These are phyloP conservation scores for Flaveria linearis DNA, from an alignment of 129 eudicot genomes.

Conservation along the genomic window DNA sequence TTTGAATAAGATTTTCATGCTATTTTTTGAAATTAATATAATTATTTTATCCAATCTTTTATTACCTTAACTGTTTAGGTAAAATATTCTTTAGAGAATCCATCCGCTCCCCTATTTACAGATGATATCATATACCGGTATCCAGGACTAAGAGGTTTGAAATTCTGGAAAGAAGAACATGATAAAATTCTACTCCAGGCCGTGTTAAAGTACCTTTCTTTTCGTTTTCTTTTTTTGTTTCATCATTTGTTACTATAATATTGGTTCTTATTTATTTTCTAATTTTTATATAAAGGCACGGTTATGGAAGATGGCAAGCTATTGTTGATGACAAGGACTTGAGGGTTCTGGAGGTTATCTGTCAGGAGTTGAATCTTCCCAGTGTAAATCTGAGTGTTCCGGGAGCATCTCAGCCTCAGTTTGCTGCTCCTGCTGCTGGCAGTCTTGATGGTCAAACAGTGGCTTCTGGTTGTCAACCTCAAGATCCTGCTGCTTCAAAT, in stretches of 20 bases:
- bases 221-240: background rate
- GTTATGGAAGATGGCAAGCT: slow-evolving; percentile 99
- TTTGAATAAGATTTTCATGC: background rate
- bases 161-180: slow-evolving; percentile 83
- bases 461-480: slow-evolving; percentile 46
- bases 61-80: slow-evolving; percentile 43
- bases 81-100: slow-evolving; percentile 44
- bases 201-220: slow-evolving; percentile 58
- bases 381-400: slow-evolving; percentile 45
- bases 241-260: slow-evolving; percentile 2
- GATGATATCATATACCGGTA: slow-evolving; percentile 64
- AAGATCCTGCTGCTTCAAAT: slow-evolving; percentile 44
- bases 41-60: background rate
- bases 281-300: slow-evolving; percentile 53
- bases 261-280: background rate
- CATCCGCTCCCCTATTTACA: slow-evolving; percentile 55
- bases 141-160: slow-evolving; percentile 73
- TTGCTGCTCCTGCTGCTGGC: slow-evolving; percentile 49
- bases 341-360: slow-evolving; percentile 71
- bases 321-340: slow-evolving; percentile 92
- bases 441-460: slow-evolving; percentile 48
- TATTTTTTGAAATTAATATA: background rate
- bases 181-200: slow-evolving; percentile 78
- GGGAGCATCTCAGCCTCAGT: slow-evolving; percentile 55
- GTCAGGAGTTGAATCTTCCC: slow-evolving; percentile 82